Base-by-base conservation (phyloP, 2,329 filamentous ascomycete genomes). In the Cryoendolithus antarcticus region DNA sequence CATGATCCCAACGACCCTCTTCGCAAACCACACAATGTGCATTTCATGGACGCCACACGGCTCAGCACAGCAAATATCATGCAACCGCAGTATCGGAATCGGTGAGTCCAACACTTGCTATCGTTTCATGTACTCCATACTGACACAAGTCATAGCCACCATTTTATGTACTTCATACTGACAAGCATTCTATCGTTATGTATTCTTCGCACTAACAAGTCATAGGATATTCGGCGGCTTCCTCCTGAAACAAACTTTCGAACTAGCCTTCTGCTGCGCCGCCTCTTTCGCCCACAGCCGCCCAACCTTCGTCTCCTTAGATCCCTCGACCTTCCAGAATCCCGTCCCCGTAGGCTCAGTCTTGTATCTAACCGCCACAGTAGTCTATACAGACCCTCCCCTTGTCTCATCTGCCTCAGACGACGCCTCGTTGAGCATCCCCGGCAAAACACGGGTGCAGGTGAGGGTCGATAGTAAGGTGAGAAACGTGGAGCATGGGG, bases 201-300 rank as follows among this genome's bases (percentile, higher is more conserved):
- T 27, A 8, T 6, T 6, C 7, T 27, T 8, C 24, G 7, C 7
- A 27, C 24, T 27, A 4, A 27, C 24, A 27, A 27, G 24, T 27
- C 24, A 27, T 27, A 83, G 84, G 80, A 82, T 86, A 39, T 86
- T 85, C 51, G 81, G 81, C 37, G 81, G 81, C 9, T 84, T 80
- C 55, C 70, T 85, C 8, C 66, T 86, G 8, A 82, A 82, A 54
- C 76, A 82, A 52, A 81, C 79, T 0, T 85, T 84, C 50, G 81
- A 86, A 59, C 68, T 85, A 5, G 80, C 81, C 1, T 86, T 85
- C 61, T 83, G 79, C 56, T 82, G 78, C 52, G 80, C 78, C 1
- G 78, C 80, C 1, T 75, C 75, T 6, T 82, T 83, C 53, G 74
- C 80, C 0, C 79, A 82, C 53, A 70, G 73, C 2, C 68, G 80